Percentiles rank a stretch among this genome's conserved stretches.
These are phyloP conservation scores for Phialemonium atrogriseum DNA, from an alignment of 2,329 filamentous ascomycete genomes.

Conservation along the genomic window DNA sequence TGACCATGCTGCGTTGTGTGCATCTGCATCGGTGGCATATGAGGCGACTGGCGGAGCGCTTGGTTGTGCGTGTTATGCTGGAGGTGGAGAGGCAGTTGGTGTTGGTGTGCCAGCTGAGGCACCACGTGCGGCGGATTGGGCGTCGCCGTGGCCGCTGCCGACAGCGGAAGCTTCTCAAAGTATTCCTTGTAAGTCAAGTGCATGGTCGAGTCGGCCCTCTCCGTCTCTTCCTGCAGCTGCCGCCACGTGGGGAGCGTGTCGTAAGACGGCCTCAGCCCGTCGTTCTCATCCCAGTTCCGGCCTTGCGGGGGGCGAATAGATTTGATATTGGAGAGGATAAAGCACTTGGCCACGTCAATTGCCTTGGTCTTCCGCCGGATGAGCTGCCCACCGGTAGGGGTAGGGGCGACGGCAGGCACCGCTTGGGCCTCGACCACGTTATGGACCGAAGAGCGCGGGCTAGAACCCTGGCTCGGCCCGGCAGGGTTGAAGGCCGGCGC, in stretches of 20 bases:
- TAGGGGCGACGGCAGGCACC: constrained; percentile 21
- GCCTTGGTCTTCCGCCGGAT: constrained; percentile 65
- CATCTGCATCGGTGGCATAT: constrained; percentile 71
- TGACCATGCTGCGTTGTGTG: constrained; percentile 65
- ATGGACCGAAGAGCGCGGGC: constrained; percentile 57
- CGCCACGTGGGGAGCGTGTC: constrained; percentile 83
- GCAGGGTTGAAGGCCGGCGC: constrained; percentile 75
- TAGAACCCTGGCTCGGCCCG: constrained; percentile 59
- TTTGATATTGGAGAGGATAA: constrained; percentile 45
- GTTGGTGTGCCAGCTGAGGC: constrained; percentile 69
- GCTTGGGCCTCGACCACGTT: constrained; percentile 27
- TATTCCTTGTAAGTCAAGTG: constrained; percentile 64
- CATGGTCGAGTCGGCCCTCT: constrained; percentile 59
- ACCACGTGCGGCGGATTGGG: constrained; percentile 62
- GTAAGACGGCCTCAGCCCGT: constrained; percentile 76
- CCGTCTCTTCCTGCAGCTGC: constrained; percentile 57
- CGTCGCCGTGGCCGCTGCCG: constrained; percentile 52
- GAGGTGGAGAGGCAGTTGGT: constrained; percentile 76
- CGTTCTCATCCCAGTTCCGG: constrained; percentile 64
- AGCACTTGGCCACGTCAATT: constrained; percentile 62
- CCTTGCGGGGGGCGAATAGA: constrained; percentile 38
- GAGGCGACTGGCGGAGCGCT: constrained; percentile 60
- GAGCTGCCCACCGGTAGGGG: constrained; percentile 35
- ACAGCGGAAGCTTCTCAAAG: constrained; percentile 61
- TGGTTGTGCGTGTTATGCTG: constrained; percentile 65